phyloP scores from a whole-genome alignment of 805 yeast species.

The Saccharomycopsis capsularis region DNA sequence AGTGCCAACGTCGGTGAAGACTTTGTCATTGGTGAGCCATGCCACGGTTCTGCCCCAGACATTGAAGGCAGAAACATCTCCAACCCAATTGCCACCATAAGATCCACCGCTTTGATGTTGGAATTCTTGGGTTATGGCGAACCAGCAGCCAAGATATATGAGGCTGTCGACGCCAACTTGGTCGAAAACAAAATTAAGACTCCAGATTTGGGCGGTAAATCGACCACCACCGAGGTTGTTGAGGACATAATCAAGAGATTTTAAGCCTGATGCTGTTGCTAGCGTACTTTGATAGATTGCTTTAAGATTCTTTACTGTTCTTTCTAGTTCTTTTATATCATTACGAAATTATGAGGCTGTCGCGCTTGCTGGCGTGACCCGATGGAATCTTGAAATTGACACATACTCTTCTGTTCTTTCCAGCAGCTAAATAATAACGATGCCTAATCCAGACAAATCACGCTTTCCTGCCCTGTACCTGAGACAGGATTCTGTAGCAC shows the following conservation, averaged over 20 bases:
- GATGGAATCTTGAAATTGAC: no score
- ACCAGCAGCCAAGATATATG: slow-evolving; percentile 87
- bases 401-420: no score
- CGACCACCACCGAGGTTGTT: slow-evolving; percentile 80
- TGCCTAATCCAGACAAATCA: no score
- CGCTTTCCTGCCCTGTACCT: no score
- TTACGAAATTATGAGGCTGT: no score
- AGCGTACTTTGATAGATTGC: no score
- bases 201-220: slow-evolving; percentile 91
- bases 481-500: no score
- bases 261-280: no score
- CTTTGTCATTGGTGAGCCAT: slow-evolving; percentile 98
- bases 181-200: slow-evolving; percentile 65
- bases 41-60: slow-evolving; percentile 99
- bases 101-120: slow-evolving; percentile 95
- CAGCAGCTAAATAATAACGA: no score
- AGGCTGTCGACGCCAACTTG: slow-evolving; percentile 91
- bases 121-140: slow-evolving; percentile 89
- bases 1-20: slow-evolving; percentile 95
- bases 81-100: slow-evolving; percentile 95
- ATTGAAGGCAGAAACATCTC: slow-evolving; percentile 93
- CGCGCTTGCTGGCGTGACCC: no score
- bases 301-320: no score
- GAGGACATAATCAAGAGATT: slow-evolving; percentile 72
- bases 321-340: no score